Base-by-base conservation (phyloP, 1,139 yeast genomes). In the Debaryomycetaceae sp. region DNA sequence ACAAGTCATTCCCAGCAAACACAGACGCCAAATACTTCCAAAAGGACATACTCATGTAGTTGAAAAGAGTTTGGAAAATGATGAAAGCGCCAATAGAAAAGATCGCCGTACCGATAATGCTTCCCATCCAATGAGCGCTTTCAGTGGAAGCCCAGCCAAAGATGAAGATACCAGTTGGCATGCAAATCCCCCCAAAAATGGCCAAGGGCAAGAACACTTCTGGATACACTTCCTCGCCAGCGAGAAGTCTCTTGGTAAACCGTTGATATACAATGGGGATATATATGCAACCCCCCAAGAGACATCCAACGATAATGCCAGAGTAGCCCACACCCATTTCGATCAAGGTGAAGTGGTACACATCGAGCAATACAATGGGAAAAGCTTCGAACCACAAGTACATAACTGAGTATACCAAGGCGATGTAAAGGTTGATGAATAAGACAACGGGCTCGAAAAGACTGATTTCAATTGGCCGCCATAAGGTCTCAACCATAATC, bases 11-110 rank as follows among this genome's bases (percentile, higher is more conserved):
- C 3, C 56, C 49, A 2, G 63, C 61, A 41, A 57, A 56, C 9
- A 53, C 60, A 4, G 61, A 54, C 3, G 63, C 63, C 35, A 55
- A 31, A 38, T 45, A 56, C 18, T 44, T 32, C 27, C 73, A 61
- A 49, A 78, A 82, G 0, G 82, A 73, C 50, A 78, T 81, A 5
- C 78, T 78, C 27, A 81, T 61, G 45, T 82, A 83, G 35, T 73
- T 69, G 37, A 48, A 63, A 46, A 46, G 49, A 10, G 55, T 50
- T 42, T 59, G 65, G 46, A 57, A 55, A 18, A 52, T 44, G n/a
- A 56, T 27, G 34, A 58, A 57, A 1, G 56, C 56, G 13, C 64
- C 62, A n/a, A 37, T 28, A 5, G 56, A 48, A 30, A 51, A 58
- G 5, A 53, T 16, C 2, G 47, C 56, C 1, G 53, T 50, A 3